Evolutionary conservation across 257 asterid species (phyloP).

Genomic region (Plantago ovata): DNA sequence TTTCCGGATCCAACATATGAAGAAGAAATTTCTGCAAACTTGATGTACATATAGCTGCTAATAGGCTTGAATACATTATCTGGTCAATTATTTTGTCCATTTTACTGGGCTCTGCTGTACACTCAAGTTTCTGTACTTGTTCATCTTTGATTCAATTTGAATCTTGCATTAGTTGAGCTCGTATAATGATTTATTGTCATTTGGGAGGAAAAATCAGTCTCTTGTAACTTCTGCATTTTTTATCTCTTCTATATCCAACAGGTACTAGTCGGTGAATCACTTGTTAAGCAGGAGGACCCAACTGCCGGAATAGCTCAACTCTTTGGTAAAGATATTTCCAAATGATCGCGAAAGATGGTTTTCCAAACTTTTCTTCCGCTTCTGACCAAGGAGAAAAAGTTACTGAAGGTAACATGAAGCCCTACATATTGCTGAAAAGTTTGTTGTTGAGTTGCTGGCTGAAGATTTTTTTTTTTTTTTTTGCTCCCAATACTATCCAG

Average conservation of each 20-base stretch:
- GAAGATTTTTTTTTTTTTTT: neutral
- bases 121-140: too few relatives aligned
- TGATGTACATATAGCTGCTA: too few relatives aligned
- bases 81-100: too few relatives aligned
- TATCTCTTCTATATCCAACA: constrained; percentile 23
- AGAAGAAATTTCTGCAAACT: too few relatives aligned
- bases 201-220: neutral
- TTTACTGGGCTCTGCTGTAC: too few relatives aligned
- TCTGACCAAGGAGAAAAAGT: constrained; percentile 1
- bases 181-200: neutral
- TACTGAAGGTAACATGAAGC: neutral
- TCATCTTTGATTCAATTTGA: too few relatives aligned
- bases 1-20: too few relatives aligned
- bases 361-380: constrained; percentile 11
- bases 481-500: too few relatives aligned
- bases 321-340: constrained; percentile 71
- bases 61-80: too few relatives aligned
- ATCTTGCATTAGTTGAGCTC: neutral
- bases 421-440: neutral
- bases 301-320: constrained; percentile 54
- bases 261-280: constrained; percentile 89
- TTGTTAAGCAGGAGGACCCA: constrained; percentile 70
- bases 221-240: neutral
- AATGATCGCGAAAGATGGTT: constrained; percentile 21
- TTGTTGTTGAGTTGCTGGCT: neutral